Conservation (phyloP, 805 yeast genomes). For the Candida vaughaniae region DNA sequence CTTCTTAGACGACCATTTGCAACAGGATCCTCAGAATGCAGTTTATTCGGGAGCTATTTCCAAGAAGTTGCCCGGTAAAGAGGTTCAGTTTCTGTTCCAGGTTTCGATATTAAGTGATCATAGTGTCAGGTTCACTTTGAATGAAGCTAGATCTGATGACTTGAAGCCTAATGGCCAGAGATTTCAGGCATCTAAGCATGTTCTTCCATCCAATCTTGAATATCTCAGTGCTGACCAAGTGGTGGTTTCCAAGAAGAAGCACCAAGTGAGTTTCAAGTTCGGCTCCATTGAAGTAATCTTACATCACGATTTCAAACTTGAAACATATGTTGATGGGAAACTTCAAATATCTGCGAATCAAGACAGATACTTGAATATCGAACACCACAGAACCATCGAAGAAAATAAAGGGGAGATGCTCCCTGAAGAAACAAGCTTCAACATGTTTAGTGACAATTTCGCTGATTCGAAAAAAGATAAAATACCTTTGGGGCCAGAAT, state of each 20-base stretch:
- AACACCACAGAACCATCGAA: constrained; percentile 60
- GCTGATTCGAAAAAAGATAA: constrained; percentile 64
- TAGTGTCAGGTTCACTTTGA: constrained; percentile 59
- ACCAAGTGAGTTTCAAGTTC: neutral
- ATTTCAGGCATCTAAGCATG: constrained; percentile 48
- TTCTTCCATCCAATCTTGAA: neutral
- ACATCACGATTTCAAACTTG: constrained; percentile 8
- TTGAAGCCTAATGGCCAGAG: constrained; percentile 41
- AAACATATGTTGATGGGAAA: constrained; percentile 43
- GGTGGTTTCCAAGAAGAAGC: neutral
- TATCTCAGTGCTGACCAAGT: constrained; percentile 50
- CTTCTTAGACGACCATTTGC: neutral
- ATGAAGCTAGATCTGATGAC: constrained; percentile 51
- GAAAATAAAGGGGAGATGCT: constrained; percentile 35
- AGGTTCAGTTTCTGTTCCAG: constrained; percentile 52
- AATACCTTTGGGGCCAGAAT: constrained; percentile 83
- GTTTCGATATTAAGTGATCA: constrained; percentile 56
- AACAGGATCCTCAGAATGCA: constrained; percentile 3
- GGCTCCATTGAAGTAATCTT: neutral
- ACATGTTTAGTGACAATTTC: constrained; percentile 72
- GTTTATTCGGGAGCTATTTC: constrained; percentile 7
- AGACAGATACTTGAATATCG: constrained; percentile 70
- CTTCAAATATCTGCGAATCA: constrained; percentile 64
- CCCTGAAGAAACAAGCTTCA: constrained; percentile 61
- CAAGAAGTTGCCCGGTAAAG: constrained; percentile 3